Base-by-base conservation (phyloP, 257 asterid species). In the Solanum sparsipilum region DNA sequence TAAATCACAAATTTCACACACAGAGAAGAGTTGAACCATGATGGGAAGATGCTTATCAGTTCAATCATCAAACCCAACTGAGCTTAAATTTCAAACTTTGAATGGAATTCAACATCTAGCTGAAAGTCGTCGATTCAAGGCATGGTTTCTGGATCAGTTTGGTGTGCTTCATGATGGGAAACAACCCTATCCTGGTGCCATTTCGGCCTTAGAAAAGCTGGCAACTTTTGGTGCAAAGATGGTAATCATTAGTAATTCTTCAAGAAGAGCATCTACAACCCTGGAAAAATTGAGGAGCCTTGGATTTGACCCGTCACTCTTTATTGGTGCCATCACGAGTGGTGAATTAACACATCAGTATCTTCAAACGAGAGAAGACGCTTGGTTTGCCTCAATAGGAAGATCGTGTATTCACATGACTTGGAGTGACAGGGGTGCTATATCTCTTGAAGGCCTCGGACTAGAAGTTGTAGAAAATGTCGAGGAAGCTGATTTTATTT, bases 111-210 rank as follows among this genome's bases (percentile, higher is more conserved):
- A 73, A 20, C 82, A 73, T 9, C 48, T 73, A 34, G 82, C 82
- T 73, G 82, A 73, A 73, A 73, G 29, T 73, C 18, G 31, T 20
- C 82, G 48, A 20, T 73, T 73, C 82, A 73, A 96, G 98, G 98
- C 98, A 73, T 97, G 99, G 99, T 94, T 97, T 86, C 91, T 97
- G 94, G 99, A 97, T 91, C 99, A 97, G 89, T 97, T 96, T 89
- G 99, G 99, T 32, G 98, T 96, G 87, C 93, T 97, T 83, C 99
- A 96, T 58, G 99, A 97, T 72, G 99, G 99, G 91, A 97, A 96
- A 91, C 94, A 92, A 85, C 99, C 98, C 36, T 97, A 97, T 86
- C 98, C 99, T 9, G 98, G 98, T 87, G 99, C 98, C 93, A 93
- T 97, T 90, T 92, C 92, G 48, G 91, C 99, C 91, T 94, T 97